A percentile compares a stretch with the other conserved stretches of the same genome.
Conservation (phyloP, 129 eudicot genomes). For the Smallanthus sonchifolius region DNA sequence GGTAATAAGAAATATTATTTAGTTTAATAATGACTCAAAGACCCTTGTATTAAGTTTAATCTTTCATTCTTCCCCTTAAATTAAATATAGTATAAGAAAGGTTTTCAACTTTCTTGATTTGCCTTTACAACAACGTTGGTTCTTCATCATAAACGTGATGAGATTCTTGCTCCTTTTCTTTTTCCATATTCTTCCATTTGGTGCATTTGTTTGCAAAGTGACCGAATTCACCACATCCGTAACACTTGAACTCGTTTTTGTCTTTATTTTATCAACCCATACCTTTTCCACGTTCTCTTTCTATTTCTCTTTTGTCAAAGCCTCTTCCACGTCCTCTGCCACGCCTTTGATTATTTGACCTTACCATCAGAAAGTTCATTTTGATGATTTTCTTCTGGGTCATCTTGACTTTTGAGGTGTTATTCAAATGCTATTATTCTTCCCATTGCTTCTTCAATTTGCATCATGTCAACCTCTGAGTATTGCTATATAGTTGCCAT, state of each 20-base stretch:
- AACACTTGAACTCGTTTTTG: background rate
- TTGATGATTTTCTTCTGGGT: background rate
- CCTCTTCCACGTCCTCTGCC: background rate
- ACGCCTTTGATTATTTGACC: background rate
- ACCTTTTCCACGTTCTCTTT: background rate
- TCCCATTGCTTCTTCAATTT: background rate
- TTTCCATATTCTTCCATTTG: too few species aligned
- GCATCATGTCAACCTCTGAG: background rate
- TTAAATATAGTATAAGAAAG: background rate
- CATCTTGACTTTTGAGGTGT: background rate
- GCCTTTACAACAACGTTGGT: too few species aligned
- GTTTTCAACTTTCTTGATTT: too few species aligned
- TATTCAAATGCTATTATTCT: too few species aligned
- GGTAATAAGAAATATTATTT: too few species aligned
- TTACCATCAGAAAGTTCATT: background rate
- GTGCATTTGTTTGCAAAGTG: too few species aligned
- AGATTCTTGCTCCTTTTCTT: too few species aligned
- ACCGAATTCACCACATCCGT: too few species aligned
- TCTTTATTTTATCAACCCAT: background rate
- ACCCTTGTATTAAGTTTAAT: too few species aligned
- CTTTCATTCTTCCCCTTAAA: too few species aligned
- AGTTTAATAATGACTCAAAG: too few species aligned
- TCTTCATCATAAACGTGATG: too few species aligned
- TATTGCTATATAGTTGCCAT: background rate
- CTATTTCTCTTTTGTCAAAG: background rate